Base-by-base conservation (phyloP, 257 asterid genomes). In the Schizonepeta tenuifolia region DNA sequence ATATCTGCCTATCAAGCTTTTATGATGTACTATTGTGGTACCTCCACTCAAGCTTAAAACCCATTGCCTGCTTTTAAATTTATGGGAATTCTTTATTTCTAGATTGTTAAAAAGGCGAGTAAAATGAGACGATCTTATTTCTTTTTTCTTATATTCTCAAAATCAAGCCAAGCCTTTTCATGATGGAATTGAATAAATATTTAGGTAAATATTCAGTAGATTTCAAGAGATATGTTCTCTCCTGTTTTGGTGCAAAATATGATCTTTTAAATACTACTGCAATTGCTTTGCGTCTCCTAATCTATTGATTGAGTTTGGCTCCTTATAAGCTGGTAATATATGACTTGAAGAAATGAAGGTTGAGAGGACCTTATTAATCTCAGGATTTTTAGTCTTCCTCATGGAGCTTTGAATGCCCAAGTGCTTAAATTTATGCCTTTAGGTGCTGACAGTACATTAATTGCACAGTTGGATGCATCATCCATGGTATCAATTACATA, bases 361-460 rank as follows among this genome's bases (percentile, higher is more conserved):
- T 65, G 60, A 58, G 43, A 33, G 55, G 61, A 65, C 55, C 65
- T 41, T 15, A 62, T 12, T 46, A 21, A 12, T 51, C 49, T 53
- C 17, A 31, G 54, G 57, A 59, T 6, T 22, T 7, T 65, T 44
- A 12, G 24, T 53, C 65, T 77, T 44, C 53, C 33, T 56, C 41
- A 5, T 28, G 60, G 60, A 35, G 60, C 72, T 65, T 69, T 14
- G 60, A 77, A 59, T 68, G 53, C 67, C 67, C 75, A 73, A 43
- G 70, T 38, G 36, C 65, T 31, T 67, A 13, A 44, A 9, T 50
- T 38, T 63, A 56, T 35, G 24, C 15, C 47, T 60, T 66, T 69
- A 31, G 33, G 47, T 69, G 47, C 50, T 61, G 62, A 43, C 61
- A n/a, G 72, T 49, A 57, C 71, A 50, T 58, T 18, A 56, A 36